Evolutionary conservation across 2,329 filamentous ascomycete genomes (phyloP).

Genomic region (Colletotrichum cordylinicola): DNA sequence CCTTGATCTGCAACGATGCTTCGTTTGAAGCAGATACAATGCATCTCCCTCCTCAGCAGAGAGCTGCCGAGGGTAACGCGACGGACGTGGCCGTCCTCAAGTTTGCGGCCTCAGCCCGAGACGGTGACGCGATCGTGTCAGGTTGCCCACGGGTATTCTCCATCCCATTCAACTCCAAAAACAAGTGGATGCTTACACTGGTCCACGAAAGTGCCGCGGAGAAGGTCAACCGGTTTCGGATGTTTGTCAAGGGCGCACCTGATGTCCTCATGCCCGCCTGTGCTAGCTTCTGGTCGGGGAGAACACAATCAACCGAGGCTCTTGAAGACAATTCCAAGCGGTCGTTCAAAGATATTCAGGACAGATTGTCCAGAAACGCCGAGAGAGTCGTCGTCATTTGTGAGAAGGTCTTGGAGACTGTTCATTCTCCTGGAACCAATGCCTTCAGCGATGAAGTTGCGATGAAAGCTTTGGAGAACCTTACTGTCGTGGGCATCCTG

Average conservation of each 20-base stretch:
- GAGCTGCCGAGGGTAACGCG: background rate
- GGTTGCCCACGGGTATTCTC: background rate
- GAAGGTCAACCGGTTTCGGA: background rate
- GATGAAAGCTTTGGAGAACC: background rate
- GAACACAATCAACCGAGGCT: background rate
- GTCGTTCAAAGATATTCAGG: background rate
- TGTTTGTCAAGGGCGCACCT: background rate
- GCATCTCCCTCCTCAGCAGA: background rate
- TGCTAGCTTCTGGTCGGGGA: background rate
- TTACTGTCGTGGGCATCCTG: background rate
- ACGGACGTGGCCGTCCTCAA: background rate
- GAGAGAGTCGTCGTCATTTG: background rate
- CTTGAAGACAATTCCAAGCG: background rate
- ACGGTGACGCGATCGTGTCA: background rate
- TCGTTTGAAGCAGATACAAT: background rate
- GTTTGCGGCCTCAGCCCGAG: background rate
- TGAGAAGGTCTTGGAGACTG: background rate
- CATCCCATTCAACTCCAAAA: background rate
- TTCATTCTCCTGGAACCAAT: background rate
- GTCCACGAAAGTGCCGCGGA: background rate
- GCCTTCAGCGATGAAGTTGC: background rate
- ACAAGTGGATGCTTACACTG: background rate
- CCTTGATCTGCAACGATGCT: accelerated
- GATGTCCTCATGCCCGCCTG: background rate
- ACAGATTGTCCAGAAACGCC: background rate